phyloP scores from a whole-genome alignment of 768 basidiomycete genomes.

The Calocybe indica region DNA sequence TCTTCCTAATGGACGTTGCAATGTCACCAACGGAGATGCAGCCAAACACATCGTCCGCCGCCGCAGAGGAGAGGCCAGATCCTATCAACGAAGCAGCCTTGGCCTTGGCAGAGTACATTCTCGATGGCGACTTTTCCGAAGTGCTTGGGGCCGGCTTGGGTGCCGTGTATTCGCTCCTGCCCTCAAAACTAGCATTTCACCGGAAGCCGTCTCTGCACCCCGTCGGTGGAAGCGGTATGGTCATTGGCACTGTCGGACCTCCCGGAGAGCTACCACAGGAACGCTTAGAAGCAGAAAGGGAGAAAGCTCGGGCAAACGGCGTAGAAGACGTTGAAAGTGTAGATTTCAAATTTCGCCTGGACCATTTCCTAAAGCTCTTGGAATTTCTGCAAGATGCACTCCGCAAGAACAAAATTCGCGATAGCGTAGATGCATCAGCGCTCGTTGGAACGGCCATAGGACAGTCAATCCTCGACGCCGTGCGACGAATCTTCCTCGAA shows the following conservation, averaged over 20 bases:
- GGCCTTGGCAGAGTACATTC: constrained; percentile 86
- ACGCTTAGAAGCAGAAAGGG: constrained; percentile 37
- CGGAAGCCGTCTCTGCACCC: constrained; percentile 34
- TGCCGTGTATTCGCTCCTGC: constrained; percentile 88
- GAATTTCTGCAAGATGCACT: constrained; percentile 91
- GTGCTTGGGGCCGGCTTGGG: constrained; percentile 91
- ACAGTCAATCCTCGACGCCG: constrained; percentile 75
- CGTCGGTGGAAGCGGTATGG: constrained; percentile 51
- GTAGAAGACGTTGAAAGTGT: constrained; percentile 70
- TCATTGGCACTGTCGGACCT: constrained; percentile 59
- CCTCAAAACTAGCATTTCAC: constrained; percentile 76
- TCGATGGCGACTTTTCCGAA: constrained; percentile 98
- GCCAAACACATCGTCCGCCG: constrained; percentile 22
- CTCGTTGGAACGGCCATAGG: constrained; percentile 78
- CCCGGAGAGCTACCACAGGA: constrained; percentile 53
- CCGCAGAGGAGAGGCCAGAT: constrained; percentile 37
- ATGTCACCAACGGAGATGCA: constrained; percentile 69
- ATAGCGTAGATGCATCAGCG: constrained; percentile 50
- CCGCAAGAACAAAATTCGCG: constrained; percentile 51
- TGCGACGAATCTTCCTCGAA: constrained; percentile 83
- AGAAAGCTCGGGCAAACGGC: constrained; percentile 53
- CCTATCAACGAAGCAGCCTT: constrained; percentile 82
- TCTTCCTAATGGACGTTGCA: constrained; percentile 95
- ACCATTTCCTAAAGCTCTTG: constrained; percentile 85
- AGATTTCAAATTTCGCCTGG: constrained; percentile 75